A percentile compares a stretch with the other conserved stretches of the same genome.
phyloP scores from a whole-genome alignment of 306 rosid genomes.

The Gastrolobium villosum region DNA sequence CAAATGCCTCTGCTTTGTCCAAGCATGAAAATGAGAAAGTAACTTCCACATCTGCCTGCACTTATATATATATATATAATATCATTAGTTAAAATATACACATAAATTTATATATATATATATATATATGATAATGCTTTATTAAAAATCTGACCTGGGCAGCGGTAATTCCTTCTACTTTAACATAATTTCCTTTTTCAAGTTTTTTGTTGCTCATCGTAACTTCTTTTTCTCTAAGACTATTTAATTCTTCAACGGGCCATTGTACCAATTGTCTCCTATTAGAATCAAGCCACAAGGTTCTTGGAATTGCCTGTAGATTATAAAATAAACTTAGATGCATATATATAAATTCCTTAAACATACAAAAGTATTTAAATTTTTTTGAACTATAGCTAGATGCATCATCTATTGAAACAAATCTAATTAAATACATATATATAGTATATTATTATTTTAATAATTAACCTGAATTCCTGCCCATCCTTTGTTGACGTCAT shows the following conservation, averaged over 20 bases:
- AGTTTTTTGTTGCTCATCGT: constrained; percentile 50
- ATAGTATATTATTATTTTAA: too few relatives aligned
- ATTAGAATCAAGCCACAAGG: constrained; percentile 67
- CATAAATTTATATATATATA: too few relatives aligned
- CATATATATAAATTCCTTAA: background rate
- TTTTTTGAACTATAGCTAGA: background rate
- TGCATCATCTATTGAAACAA: background rate
- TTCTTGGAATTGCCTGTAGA: constrained; percentile 78
- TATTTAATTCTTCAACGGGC: constrained; percentile 73
- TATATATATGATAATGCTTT: background rate
- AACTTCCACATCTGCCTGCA: constrained; percentile 88
- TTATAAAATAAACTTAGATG: background rate
- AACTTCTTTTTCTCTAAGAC: constrained; percentile 59
- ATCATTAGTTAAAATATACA: background rate
- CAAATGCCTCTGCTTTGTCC: constrained; percentile 78
- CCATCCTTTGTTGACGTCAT: constrained; percentile 81
- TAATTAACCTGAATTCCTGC: constrained; percentile 78
- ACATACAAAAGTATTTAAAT: background rate
- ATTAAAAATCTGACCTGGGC: constrained; percentile 65
- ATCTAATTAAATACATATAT: too few relatives aligned
- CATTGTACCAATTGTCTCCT: constrained; percentile 70
- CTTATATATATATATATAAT: background rate
- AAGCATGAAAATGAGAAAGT: constrained; percentile 71
- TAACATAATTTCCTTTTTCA: constrained; percentile 51
- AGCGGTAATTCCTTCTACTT: constrained; percentile 72